phyloP scores from a whole-genome alignment of 805 yeast species.

The Danielozyma ontarioensis region DNA sequence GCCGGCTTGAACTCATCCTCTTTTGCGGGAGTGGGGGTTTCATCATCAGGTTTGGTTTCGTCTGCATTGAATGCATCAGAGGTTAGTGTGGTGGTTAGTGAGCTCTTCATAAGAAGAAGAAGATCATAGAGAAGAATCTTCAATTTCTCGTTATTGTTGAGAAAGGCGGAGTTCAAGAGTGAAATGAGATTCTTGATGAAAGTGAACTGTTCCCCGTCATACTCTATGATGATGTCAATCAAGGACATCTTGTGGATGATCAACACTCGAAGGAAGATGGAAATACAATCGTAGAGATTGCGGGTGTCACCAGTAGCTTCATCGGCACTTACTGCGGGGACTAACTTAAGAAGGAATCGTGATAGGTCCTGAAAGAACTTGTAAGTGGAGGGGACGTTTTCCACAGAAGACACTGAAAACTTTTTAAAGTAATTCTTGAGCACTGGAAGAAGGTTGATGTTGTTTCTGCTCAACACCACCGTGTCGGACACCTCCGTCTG shows the following conservation, averaged over 20 bases:
- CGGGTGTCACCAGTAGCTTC: slow-evolving; percentile 1
- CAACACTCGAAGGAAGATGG: slow-evolving; percentile 49
- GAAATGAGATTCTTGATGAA: slow-evolving; percentile 45
- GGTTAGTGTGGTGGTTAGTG: slow-evolving; percentile 17
- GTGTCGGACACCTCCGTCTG: background rate
- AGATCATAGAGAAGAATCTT: slow-evolving; percentile 57
- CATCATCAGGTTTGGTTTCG: too few species aligned
- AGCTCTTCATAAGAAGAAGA: slow-evolving; percentile 46
- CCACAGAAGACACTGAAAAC: slow-evolving; percentile 34
- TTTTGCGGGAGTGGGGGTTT: background rate
- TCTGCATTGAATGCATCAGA: too few species aligned
- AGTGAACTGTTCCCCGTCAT: slow-evolving; percentile 36
- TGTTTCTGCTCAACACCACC: background rate
- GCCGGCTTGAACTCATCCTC: slow-evolving; percentile 3
- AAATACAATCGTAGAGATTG: slow-evolving; percentile 27
- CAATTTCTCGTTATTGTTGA: slow-evolving; percentile 40
- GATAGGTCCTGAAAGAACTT: slow-evolving; percentile 18
- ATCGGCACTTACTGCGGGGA: slow-evolving; percentile 9
- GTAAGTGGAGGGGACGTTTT: slow-evolving; percentile 14
- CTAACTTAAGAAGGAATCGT: slow-evolving; percentile 16
- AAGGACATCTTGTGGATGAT: slow-evolving; percentile 52
- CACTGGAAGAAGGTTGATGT: slow-evolving; percentile 29
- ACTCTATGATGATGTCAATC: slow-evolving; percentile 37
- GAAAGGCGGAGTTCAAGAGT: slow-evolving; percentile 39
- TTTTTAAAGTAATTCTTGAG: slow-evolving; percentile 43